These are phyloP conservation scores for Hordeum marinum DNA, from an alignment of 176 grass and related monocot genomes.

Conservation along the genomic window DNA sequence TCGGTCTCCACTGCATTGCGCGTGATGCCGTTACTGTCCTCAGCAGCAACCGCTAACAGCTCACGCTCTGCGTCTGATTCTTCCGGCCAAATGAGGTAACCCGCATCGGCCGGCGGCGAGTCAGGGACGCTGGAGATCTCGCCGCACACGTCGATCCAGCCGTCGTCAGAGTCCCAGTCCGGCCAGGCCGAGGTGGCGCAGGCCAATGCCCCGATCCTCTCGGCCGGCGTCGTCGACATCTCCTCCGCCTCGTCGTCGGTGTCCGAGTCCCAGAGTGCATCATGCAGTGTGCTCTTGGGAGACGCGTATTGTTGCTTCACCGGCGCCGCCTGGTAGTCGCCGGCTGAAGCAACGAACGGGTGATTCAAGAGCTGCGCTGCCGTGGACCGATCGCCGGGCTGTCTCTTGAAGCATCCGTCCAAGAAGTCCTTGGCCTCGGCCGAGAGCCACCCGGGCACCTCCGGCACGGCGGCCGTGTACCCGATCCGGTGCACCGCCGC, in stretches of 20 bases:
- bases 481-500: slow-evolving; percentile 68
- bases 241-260: slow-evolving; percentile 40
- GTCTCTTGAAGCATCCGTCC: slow-evolving; percentile 44
- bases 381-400: slow-evolving; percentile 22
- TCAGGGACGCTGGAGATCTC: not conserved
- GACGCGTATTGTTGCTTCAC: slow-evolving; percentile 46
- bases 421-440: slow-evolving; percentile 68
- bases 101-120: not conserved
- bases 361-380: slow-evolving; percentile 53
- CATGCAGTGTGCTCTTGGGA: slow-evolving; percentile 56
- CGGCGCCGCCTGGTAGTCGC: slow-evolving; percentile 19
- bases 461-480: slow-evolving; percentile 52
- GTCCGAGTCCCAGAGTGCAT: slow-evolving; percentile 46
- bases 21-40: not conserved
- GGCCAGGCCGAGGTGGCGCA: slow-evolving; percentile 27
- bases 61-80: not conserved
- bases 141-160: slow-evolving; percentile 43
- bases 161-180: slow-evolving; percentile 47
- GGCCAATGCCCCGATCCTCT: slow-evolving; percentile 41
- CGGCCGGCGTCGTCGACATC: slow-evolving; percentile 18
- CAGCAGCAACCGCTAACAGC: not conserved
- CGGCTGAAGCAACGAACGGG: slow-evolving; percentile 45
- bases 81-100: not conserved
- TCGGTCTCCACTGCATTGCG: not conserved
- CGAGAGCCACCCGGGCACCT: slow-evolving; percentile 56